Percentiles rank a stretch among this genome's conserved stretches.
phyloP scores from a whole-genome alignment of 176 grass and related monocot species.

The Triticum timopheevii region DNA sequence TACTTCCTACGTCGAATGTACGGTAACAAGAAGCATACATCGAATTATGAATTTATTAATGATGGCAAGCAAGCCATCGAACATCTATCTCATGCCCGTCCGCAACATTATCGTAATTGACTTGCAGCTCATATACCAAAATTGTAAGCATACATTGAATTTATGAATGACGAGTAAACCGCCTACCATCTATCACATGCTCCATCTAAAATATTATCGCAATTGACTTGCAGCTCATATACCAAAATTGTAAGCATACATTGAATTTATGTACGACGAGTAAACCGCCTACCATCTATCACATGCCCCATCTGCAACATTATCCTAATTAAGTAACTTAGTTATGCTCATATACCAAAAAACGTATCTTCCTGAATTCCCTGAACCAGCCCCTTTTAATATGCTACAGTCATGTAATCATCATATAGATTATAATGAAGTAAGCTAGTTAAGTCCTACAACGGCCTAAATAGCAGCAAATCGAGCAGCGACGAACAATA shows the following conservation, averaged over 20 bases:
- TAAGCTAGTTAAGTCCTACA: not conserved
- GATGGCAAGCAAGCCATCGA: not conserved
- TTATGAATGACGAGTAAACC: not conserved
- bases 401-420: not conserved
- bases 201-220: not conserved
- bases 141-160: not conserved
- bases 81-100: not conserved
- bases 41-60: not conserved
- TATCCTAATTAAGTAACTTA: not conserved
- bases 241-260: slow-evolving; percentile 3
- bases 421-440: not conserved
- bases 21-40: not conserved
- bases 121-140: not conserved
- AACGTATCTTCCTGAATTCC: not conserved
- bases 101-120: not conserved
- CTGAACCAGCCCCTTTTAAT: not conserved
- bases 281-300: not conserved
- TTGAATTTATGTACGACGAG: not conserved
- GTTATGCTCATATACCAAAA: not conserved
- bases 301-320: not conserved
- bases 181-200: not conserved
- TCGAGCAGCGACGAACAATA: no score
- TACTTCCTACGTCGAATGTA: not conserved
- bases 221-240: not conserved
- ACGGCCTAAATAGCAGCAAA: slow-evolving; percentile 7